A percentile compares a stretch with the other conserved stretches of the same genome.
Conservation (phyloP, 305 asterid genomes). For the Fraxinus angustifolia region DNA sequence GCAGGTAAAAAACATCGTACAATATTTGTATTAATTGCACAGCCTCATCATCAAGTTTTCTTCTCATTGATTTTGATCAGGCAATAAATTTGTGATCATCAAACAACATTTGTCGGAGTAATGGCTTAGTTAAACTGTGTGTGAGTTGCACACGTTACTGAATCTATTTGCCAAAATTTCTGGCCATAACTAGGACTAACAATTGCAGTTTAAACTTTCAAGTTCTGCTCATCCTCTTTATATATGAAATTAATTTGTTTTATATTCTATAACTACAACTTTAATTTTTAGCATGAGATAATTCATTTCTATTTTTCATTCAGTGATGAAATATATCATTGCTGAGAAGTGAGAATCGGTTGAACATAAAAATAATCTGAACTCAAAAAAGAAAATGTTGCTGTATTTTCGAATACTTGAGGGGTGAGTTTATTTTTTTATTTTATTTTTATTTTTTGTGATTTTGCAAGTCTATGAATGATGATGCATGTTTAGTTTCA, state of each 20-base stretch:
- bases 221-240: background rate
- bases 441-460: background rate
- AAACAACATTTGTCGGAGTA: background rate
- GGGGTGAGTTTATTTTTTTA: background rate
- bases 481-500: background rate
- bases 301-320: background rate
- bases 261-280: background rate
- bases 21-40: background rate
- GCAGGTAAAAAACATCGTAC: constrained; percentile 47
- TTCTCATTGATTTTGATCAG: background rate
- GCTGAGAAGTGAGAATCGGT: background rate
- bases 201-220: background rate
- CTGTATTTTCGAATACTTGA: background rate
- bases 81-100: background rate
- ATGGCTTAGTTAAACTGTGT: background rate
- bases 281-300: background rate
- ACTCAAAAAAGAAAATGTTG: background rate
- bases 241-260: background rate
- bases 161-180: background rate
- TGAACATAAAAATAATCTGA: background rate
- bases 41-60: background rate
- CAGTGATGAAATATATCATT: constrained; percentile 7
- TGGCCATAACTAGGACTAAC: background rate
- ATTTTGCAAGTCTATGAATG: background rate
- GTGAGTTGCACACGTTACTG: background rate